Percentiles rank a stretch among this genome's conserved stretches.
phyloP scores from a whole-genome alignment of 495 filamentous ascomycete species.

The Penicillium verhagenii region DNA sequence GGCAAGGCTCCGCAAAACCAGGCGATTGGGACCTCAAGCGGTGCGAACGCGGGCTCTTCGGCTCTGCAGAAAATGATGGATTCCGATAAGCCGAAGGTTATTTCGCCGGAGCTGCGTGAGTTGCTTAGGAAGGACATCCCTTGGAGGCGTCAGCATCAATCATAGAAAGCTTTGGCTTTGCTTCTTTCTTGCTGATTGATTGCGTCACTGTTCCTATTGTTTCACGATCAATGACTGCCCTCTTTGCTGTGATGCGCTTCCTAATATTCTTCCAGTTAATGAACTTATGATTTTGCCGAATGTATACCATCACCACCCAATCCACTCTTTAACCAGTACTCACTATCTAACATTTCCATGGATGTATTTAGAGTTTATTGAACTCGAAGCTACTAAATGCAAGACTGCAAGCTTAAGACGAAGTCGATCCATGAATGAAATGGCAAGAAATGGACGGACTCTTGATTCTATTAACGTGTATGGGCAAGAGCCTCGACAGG shows the following conservation, averaged over 20 bases:
- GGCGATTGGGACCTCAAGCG: conserved; percentile 28
- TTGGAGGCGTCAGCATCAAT: conserved; percentile 27
- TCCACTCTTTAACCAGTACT: no score
- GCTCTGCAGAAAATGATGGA: conserved; percentile 18
- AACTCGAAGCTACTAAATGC: no score
- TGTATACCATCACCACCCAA: no score
- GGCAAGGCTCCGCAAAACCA: conserved; percentile 35
- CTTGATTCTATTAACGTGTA: background rate
- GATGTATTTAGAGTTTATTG: no score
- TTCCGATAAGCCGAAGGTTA: conserved; percentile 57
- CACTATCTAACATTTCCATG: no score
- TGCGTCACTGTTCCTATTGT: no score
- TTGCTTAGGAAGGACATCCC: conserved; percentile 70
- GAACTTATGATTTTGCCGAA: background rate
- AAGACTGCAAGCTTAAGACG: no score
- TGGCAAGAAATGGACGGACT: background rate
- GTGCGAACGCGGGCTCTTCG: conserved; percentile 20
- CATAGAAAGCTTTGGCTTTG: background rate
- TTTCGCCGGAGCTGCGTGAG: conserved; percentile 76
- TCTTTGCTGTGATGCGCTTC: no score
- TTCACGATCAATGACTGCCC: no score
- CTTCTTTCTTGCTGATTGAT: no score
- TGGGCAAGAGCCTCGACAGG: background rate
- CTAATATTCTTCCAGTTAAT: background rate
- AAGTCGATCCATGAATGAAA: no score